These are phyloP conservation scores for Acacia concinna DNA, from an alignment of 331 rosid species.

Conservation along the genomic window DNA sequence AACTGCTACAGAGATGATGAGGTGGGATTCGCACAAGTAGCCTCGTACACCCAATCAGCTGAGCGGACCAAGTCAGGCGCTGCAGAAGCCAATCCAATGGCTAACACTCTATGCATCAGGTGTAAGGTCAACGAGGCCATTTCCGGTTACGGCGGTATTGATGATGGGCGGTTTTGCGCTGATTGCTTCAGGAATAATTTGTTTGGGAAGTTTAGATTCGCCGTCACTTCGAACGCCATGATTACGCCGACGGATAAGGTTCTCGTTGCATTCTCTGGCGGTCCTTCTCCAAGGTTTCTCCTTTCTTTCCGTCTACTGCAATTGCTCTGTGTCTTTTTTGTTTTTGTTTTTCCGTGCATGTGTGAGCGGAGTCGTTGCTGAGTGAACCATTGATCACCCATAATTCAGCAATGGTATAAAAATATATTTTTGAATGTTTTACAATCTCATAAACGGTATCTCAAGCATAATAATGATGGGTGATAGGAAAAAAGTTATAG, in stretches of 20 bases:
- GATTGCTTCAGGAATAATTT: slow-evolving; percentile 78
- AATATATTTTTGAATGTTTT: not conserved
- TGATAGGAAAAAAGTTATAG: not conserved
- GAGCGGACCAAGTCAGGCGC: not conserved
- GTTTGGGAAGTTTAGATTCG: slow-evolving; percentile 76
- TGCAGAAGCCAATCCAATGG: slow-evolving; percentile 23
- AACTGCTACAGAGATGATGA: slow-evolving; percentile 56
- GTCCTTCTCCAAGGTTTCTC: slow-evolving; percentile 78
- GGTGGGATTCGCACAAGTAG: not conserved
- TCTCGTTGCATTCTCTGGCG: slow-evolving; percentile 95
- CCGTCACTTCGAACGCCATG: slow-evolving; percentile 84
- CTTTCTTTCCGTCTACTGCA: not conserved
- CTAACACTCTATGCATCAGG: slow-evolving; percentile 56
- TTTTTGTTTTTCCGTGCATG: not conserved
- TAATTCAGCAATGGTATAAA: not conserved
- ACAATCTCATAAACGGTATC: not conserved
- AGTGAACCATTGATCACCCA: not conserved
- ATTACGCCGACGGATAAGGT: slow-evolving; percentile 78
- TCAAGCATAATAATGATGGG: not conserved
- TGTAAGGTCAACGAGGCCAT: slow-evolving; percentile 71
- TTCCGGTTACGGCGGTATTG: slow-evolving; percentile 52
- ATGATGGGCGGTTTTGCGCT: slow-evolving; percentile 65
- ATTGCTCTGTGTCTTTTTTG: too few relatives aligned
- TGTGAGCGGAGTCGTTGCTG: not conserved
- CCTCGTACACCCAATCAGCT: not conserved